Conservation (phyloP, 2,329 filamentous ascomycete genomes). For the Monosporascus sp. region DNA sequence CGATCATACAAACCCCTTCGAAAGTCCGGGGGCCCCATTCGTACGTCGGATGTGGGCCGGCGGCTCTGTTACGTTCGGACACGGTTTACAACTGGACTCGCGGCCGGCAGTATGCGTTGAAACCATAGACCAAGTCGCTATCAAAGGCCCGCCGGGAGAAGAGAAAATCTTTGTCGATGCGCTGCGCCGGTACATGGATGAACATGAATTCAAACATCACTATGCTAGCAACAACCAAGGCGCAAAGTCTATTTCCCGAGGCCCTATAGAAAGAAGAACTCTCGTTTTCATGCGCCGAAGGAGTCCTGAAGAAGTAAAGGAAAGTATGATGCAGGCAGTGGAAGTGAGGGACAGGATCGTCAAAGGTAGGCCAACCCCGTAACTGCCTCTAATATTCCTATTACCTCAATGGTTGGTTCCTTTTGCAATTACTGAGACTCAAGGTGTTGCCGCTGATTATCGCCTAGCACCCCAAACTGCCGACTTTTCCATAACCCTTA, state of each 20-base stretch:
- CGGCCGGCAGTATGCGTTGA: conserved; percentile 39
- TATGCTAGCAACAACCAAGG: conserved; percentile 3
- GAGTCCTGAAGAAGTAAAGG: conserved; percentile 15
- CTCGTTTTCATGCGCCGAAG: conserved; percentile 46
- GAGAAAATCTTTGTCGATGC: conserved; percentile 50
- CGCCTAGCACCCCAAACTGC: conserved; percentile 28
- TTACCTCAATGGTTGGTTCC: background rate
- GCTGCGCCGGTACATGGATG: conserved; percentile 36
- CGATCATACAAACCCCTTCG: conserved; percentile 80
- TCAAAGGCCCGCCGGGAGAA: conserved; percentile 24
- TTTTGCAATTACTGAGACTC: conserved; percentile 4
- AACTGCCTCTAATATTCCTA: conserved; percentile 4
- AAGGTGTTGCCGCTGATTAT: background rate
- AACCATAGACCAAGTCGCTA: conserved; percentile 32
- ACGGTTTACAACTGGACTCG: conserved; percentile 33
- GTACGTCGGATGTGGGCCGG: conserved; percentile 84
- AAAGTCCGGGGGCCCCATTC: conserved; percentile 69
- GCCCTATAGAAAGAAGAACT: conserved; percentile 42
- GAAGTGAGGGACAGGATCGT: conserved; percentile 12
- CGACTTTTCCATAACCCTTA: conserved; percentile 45
- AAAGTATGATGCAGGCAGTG: conserved; percentile 11
- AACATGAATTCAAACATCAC: conserved; percentile 12
- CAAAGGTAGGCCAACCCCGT: conserved; percentile 25
- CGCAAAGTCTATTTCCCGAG: conserved; percentile 1
- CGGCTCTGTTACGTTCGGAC: conserved; percentile 58